Evolutionary conservation across 2,329 filamentous ascomycete species (phyloP), one percentile per base, ranked within the genome.

Genomic region (Chrysoporthe deuterocubensis): DNA sequence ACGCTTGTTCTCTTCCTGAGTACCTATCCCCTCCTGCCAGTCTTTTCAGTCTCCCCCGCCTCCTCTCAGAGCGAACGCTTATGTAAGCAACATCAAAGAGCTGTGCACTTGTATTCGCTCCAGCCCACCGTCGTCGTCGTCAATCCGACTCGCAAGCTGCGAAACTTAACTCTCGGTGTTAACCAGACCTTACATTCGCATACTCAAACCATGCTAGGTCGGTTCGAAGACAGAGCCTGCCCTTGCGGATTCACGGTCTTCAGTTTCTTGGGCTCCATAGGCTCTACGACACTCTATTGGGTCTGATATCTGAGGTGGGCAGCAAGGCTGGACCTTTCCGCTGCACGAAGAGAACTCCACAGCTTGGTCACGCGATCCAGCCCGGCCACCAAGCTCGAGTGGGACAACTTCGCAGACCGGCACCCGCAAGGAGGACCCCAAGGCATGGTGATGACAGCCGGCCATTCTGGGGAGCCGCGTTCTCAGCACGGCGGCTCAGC

Each of bases 401-500:
- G 44, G 43, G 16, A 52, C 42, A 21, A 18, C 3, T 18, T 57
- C n/a, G 54, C 16, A 8, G 54, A 8, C 26, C 6, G 54, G 26
- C 54, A 16, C 13, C 32, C 13, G 26, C 54, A 37, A 34, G 32
- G 14, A 21, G 21, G 9, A 21, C 54, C 54, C 43, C 52, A 46
- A 26, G 34, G 37, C 46, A 54, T 13, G 37, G 26, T 37, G 57
- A 48, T 48, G 37, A 48, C 14, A 34, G 32, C 16, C 50, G 48
- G 43, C 59, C 43, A 37, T 21, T 11, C n/a, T 34, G 21, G 21
- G 46, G 46, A 37, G 40, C 52, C 48, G 21, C 48, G 62, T 14
- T 26, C 37, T 48, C 48, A 60, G 46, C 57, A 62, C 21, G 61
- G 60, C 62, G 62, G 52, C 57, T 44, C 26, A 54, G 37, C 46